phyloP scores from a whole-genome alignment of 2,329 filamentous ascomycete species.

The Zasmidium citrigriseum region DNA sequence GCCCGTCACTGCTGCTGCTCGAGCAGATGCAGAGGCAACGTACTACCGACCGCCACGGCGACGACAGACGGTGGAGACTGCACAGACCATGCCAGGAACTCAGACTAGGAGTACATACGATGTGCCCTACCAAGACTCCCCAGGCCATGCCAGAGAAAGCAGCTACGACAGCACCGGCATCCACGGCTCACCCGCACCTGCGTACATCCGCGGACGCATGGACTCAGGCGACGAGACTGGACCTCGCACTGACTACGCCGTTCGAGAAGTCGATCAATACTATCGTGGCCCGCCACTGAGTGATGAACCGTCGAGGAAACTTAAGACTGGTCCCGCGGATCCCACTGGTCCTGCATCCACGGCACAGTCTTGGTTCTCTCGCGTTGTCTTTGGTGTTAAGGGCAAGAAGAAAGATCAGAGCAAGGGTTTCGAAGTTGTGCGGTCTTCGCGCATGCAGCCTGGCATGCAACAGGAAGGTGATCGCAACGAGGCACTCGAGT shows the following conservation, averaged over 20 bases:
- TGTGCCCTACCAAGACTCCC: constrained; percentile 46
- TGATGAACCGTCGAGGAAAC: constrained; percentile 75
- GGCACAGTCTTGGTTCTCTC: constrained; percentile 85
- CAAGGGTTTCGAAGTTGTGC: constrained; percentile 95
- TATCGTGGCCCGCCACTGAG: constrained; percentile 88
- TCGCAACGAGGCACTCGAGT: constrained; percentile 49
- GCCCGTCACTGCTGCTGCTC: constrained; percentile 6
- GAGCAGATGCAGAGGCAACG: constrained; percentile 58
- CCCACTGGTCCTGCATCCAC: constrained; percentile 88
- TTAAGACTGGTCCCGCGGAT: constrained; percentile 93
- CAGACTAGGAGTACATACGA: constrained; percentile 41
- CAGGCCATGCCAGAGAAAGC: constrained; percentile 30
- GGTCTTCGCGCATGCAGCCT: constrained; percentile 78
- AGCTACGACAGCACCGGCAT: constrained; percentile 40
- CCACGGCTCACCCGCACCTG: constrained; percentile 52
- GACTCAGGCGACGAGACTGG: constrained; percentile 53
- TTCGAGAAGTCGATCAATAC: constrained; percentile 94
- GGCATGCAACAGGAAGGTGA: constrained; percentile 65
- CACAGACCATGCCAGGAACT: constrained; percentile 43
- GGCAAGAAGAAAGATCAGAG: constrained; percentile 85
- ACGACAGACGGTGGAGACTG: constrained; percentile 66
- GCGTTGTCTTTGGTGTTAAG: constrained; percentile 46
- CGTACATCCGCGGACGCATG: constrained; percentile 54
- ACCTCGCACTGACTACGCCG: constrained; percentile 75
- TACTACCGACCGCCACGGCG: constrained; percentile 86